A percentile compares a stretch with the other conserved stretches of the same genome.
Evolutionary conservation across 2,329 filamentous ascomycete species (phyloP).

Genomic region (Phoma sp.): DNA sequence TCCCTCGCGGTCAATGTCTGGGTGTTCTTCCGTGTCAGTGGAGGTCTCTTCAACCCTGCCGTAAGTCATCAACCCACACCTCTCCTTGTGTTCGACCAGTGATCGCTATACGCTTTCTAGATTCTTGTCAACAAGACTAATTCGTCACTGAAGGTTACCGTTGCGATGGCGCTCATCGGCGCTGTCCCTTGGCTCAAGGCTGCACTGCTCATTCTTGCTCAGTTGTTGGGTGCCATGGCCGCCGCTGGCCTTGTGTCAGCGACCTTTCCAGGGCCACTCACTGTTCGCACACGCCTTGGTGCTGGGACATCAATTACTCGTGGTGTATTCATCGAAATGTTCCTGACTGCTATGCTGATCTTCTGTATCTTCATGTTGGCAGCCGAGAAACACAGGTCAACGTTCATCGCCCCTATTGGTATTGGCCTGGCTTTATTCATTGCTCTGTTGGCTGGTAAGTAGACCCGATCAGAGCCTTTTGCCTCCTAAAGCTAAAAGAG

Average conservation of each 20-base stretch:
- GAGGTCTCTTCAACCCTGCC: conserved; percentile 51
- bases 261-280: conserved; percentile 55
- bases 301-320: conserved; percentile 51
- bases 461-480: too few relatives aligned
- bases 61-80: conserved; percentile 48
- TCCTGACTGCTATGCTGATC: conserved; percentile 58
- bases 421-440: conserved; percentile 58
- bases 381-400: conserved; percentile 51
- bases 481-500: conserved; percentile 14
- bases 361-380: conserved; percentile 59
- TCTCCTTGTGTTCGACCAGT: not conserved
- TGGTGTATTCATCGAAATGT: conserved; percentile 60
- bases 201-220: conserved; percentile 53
- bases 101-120: not conserved
- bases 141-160: conserved; percentile 49
- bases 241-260: conserved; percentile 55
- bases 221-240: conserved; percentile 55
- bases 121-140: conserved; percentile 1
- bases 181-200: conserved; percentile 56
- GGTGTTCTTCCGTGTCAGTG: conserved; percentile 51
- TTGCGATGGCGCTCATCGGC: conserved; percentile 58
- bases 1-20: conserved; percentile 50
- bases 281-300: conserved; percentile 56
- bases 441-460: conserved; percentile 53
- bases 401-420: conserved; percentile 51